phyloP scores from a whole-genome alignment of 345 rosid genomes.

The sweet orange (Citrus sinensis) region DVS_A1.0 CM039166.1:21298501-21299000 shows the following conservation, averaged over 20 bases:
- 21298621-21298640: background rate
- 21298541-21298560: background rate
- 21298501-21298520: background rate
- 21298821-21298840: no score
- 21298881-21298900: no score
- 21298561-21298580: background rate
- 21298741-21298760: background rate
- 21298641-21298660: background rate
- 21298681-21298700: background rate
- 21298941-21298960: no score
- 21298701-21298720: background rate
- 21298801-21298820: no score
- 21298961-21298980: no score
- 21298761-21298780: no score
- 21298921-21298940: no score
- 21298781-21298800: no score
- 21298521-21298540: background rate
- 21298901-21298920: no score
- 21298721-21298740: background rate
- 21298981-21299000: no score
- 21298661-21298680: background rate
- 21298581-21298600: background rate
- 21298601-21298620: constrained; percentile 1
- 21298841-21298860: no score
- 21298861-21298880: no score